Evolutionary conservation across 2,329 filamentous ascomycete genomes (phyloP).

Genomic region (Cladosporium colombiae): DNA sequence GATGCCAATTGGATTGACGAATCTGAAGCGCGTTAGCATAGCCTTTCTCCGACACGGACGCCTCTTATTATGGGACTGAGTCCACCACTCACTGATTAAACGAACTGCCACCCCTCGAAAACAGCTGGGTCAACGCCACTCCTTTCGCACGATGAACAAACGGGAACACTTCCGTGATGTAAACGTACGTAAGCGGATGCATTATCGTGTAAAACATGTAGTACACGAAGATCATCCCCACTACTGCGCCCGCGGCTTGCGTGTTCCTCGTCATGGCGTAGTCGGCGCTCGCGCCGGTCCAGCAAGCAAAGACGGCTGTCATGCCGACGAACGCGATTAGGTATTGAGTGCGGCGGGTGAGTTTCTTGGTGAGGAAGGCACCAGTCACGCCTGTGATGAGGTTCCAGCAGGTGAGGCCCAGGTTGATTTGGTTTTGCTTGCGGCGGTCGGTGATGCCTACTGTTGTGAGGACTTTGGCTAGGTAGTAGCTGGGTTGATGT

Average conservation of each 20-base stretch:
- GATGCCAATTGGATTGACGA: conserved; percentile 27
- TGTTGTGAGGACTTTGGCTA: conserved; percentile 31
- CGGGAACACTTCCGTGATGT: conserved; percentile 21
- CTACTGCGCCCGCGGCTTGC: conserved; percentile 16
- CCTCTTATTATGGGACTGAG: no score
- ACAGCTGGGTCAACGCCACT: conserved; percentile 14
- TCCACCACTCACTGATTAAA: conserved; percentile 21
- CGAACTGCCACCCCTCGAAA: conserved; percentile 11
- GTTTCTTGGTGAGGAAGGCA: conserved; percentile 15
- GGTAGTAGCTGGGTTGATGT: conserved; percentile 39
- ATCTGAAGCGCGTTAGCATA: background rate
- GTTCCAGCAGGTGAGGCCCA: conserved; percentile 20
- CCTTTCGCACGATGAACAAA: conserved; percentile 19
- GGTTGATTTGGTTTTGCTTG: conserved; percentile 41
- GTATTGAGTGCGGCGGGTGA: conserved; percentile 25
- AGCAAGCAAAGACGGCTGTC: conserved; percentile 14
- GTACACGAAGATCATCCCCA: conserved; percentile 22
- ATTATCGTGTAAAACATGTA: conserved; percentile 20
- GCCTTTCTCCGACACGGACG: background rate
- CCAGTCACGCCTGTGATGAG: conserved; percentile 17
- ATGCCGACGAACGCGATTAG: conserved; percentile 27
- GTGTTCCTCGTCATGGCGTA: conserved; percentile 14
- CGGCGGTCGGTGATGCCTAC: conserved; percentile 34
- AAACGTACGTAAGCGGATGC: conserved; percentile 21
- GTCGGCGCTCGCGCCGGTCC: conserved; percentile 16